Percentiles rank a stretch among this genome's conserved stretches.
Evolutionary conservation across 1,284 basidiomycete genomes (phyloP).

Genomic region (Lentinus polychrous): DNA sequence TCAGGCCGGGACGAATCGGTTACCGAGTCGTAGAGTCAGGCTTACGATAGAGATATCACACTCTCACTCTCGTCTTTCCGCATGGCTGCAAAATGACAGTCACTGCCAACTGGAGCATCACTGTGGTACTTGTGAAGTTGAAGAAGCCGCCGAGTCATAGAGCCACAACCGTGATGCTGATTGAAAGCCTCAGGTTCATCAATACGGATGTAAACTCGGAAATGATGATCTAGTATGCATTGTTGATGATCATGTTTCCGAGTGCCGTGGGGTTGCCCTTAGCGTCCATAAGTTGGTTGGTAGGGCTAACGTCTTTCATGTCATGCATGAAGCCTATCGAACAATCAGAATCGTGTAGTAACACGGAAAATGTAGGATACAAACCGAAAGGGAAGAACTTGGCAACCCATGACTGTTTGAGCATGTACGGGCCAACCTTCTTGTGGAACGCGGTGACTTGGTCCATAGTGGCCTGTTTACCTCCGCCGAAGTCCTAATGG

Average conservation of each 20-base stretch:
- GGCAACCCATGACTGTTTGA: conserved; percentile 45
- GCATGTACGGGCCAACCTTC: conserved; percentile 48
- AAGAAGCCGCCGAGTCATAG: too few species aligned
- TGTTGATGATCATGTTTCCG: conserved; percentile 31
- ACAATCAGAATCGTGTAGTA: neutral
- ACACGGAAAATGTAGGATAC: conserved; percentile 21
- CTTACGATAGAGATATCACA: too few species aligned
- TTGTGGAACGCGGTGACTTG: conserved; percentile 56
- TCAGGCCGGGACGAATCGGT: too few species aligned
- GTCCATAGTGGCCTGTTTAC: conserved; percentile 39
- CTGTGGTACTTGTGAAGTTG: too few species aligned
- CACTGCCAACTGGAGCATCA: too few species aligned
- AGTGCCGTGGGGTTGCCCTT: conserved; percentile 42
- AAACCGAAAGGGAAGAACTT: conserved; percentile 68
- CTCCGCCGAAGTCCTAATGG: conserved; percentile 55
- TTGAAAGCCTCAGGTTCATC: conserved; percentile 11
- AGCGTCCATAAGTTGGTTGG: conserved; percentile 46
- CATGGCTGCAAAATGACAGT: too few species aligned
- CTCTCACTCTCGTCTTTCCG: too few species aligned
- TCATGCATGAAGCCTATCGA: conserved; percentile 53
- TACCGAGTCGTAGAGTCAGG: too few species aligned
- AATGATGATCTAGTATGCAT: conserved; percentile 30
- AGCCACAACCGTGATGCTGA: too few species aligned
- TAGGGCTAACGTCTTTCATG: conserved; percentile 61
- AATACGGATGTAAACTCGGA: too few species aligned